Evolutionary conservation across 2,329 filamentous ascomycete species (phyloP).

Genomic region (Pleochaeta shiraiana): DNA sequence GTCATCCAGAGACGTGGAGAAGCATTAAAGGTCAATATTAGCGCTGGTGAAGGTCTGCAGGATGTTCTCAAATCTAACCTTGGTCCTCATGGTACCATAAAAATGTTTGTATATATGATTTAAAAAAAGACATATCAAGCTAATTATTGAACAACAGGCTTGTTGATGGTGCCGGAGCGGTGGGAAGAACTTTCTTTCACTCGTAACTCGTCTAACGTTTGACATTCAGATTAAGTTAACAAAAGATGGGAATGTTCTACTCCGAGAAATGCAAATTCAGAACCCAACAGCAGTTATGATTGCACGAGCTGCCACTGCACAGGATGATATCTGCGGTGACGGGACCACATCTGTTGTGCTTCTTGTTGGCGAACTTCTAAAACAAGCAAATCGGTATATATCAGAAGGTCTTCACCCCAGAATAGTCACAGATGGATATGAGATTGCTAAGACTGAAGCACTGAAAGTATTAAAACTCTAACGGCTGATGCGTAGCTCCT

Average conservation of each 20-base stretch:
- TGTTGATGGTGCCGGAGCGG: slow-evolving; percentile 47
- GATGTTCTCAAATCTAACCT: slow-evolving; percentile 95
- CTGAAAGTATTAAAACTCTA: slow-evolving; percentile 43
- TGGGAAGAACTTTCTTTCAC: slow-evolving; percentile 20
- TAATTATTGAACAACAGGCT: slow-evolving; percentile 26
- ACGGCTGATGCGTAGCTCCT: too few relatives aligned
- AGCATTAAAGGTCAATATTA: slow-evolving; percentile 93
- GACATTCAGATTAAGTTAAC: slow-evolving; percentile 72
- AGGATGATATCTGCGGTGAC: slow-evolving; percentile 96
- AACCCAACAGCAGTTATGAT: slow-evolving; percentile 90
- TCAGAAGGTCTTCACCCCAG: slow-evolving; percentile 90
- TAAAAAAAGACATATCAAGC: neutral
- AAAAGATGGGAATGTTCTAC: slow-evolving; percentile 85
- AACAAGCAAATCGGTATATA: slow-evolving; percentile 94
- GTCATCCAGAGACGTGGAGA: slow-evolving; percentile 65
- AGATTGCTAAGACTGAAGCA: slow-evolving; percentile 84
- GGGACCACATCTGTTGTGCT: slow-evolving; percentile 94
- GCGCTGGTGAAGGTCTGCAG: slow-evolving; percentile 75
- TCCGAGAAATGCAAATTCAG: slow-evolving; percentile 78
- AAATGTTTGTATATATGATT: slow-evolving; percentile 42
- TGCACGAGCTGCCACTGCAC: slow-evolving; percentile 70
- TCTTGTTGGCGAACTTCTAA: slow-evolving; percentile 86
- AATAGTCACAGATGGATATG: slow-evolving; percentile 93
- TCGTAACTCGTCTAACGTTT: slow-evolving; percentile 10
- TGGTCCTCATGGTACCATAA: slow-evolving; percentile 81